A percentile compares a stretch with the other conserved stretches of the same genome.
These are phyloP conservation scores for Adansonia digitata DNA, from an alignment of 345 rosid genomes.

Conservation along the genomic window DNA sequence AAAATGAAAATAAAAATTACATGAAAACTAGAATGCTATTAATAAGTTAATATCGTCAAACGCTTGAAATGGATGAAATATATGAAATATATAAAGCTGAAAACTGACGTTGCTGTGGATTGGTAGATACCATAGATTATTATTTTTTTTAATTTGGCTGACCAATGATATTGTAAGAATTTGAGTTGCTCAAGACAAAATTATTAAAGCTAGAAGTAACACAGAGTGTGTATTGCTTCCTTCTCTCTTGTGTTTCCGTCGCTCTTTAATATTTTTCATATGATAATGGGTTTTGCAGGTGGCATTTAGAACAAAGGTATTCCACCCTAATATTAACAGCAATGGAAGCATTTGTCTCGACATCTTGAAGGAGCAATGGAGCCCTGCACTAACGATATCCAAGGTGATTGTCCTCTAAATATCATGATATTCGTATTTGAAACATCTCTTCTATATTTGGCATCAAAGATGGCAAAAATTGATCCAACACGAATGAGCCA, in stretches of 20 bases:
- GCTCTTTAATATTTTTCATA: constrained; percentile 2
- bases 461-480: neutral
- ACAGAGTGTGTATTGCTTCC: neutral
- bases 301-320: constrained; percentile 94
- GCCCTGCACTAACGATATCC: constrained; percentile 92
- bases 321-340: constrained; percentile 93
- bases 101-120: neutral
- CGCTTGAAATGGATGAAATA: neutral
- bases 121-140: neutral
- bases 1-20: no score
- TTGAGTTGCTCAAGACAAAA: neutral
- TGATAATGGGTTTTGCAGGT: constrained; percentile 39
- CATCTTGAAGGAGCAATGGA: constrained; percentile 98
- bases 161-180: neutral
- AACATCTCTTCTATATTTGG: neutral
- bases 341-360: constrained; percentile 95
- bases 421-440: neutral
- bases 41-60: neutral
- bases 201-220: neutral
- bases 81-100: neutral
- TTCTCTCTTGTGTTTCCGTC: neutral
- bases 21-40: no score
- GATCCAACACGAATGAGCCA: neutral
- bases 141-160: neutral
- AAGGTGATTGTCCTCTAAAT: constrained; percentile 42